Evolutionary conservation across 2,329 filamentous ascomycete genomes (phyloP), one percentile per base, ranked within the genome.

Genomic region (Penicillium sp.): DNA sequence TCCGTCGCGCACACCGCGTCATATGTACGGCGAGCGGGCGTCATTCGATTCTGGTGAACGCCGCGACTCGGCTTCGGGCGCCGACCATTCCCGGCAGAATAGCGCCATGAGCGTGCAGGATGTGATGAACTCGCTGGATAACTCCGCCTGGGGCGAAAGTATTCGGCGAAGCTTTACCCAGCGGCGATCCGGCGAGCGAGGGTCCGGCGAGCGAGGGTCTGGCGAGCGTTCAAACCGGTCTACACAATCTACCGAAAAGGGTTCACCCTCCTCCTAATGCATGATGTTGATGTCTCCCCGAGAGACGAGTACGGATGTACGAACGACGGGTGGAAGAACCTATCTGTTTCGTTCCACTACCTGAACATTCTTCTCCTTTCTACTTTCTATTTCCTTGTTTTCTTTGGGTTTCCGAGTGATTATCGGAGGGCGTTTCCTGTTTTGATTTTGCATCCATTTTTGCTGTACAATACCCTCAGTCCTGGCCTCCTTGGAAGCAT

Each of bases 141-240:
- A 93, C 67, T 94, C 90, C 18, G 88, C 89, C 15, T 97, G 93
- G 93, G 90, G 93, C 49, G 90, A 96, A 75, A 96, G 90, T 78
- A 92, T 97, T 61, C 82, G 92, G 60, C 83, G 91, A 59, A 96
- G 91, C 76, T 91, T 94, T 64, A 96, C 92, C 51, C 82, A 80
- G 67, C 80, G 80, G 66, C 78, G 83, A 59, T 73, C 77, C 37
- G 67, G 68, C 43, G 53, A 64, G 47, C 54, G 57, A 52, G 55
- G 55, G 20, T 51, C 49, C 27, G 57, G 18, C n/a, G 23, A 18
- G 4, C 25, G 23, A 20, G n/a, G n/a, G n/a, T 29, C 43, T 12
- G 25, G n/a, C 26, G 26, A 20, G 44, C 20, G 40, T 22, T 51
- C 40, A 3, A 47, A 47, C 25, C 27, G 45, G 22, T 47, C 45